phyloP scores from a whole-genome alignment of 257 asterid genomes.

The Solanum lycopersicoides region DNA sequence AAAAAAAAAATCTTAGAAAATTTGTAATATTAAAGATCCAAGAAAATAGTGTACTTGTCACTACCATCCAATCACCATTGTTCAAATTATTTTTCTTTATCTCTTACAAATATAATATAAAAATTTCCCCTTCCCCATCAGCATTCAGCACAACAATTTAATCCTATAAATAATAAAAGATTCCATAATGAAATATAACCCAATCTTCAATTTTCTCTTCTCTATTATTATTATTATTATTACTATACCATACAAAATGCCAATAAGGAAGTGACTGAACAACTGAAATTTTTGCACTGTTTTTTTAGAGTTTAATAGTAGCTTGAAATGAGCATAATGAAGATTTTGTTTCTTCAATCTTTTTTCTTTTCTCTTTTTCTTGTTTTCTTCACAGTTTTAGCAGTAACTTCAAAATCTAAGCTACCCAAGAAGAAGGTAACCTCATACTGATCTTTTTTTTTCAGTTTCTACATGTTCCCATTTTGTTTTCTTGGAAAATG shows the following conservation, averaged over 20 bases:
- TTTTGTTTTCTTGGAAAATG: background rate
- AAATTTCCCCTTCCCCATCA: background rate
- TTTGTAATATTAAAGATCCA: background rate
- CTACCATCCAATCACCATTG: background rate
- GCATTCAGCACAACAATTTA: background rate
- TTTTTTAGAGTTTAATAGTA: background rate
- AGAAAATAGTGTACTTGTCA: background rate
- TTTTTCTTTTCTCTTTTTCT: conserved; percentile 9
- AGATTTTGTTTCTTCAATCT: conserved; percentile 11
- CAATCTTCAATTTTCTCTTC: background rate
- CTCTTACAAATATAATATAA: background rate
- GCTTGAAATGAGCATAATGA: background rate
- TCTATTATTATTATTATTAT: background rate
- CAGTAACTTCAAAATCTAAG: conserved; percentile 21
- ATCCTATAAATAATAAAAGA: background rate
- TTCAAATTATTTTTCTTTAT: background rate
- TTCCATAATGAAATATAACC: background rate
- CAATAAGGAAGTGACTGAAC: background rate
- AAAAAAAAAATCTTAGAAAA: background rate
- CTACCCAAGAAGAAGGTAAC: conserved; percentile 59
- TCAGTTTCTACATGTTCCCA: background rate
- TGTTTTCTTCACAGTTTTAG: conserved; percentile 17
- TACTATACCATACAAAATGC: background rate
- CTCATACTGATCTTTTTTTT: background rate
- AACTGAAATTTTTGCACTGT: background rate